Evolutionary conservation across 768 basidiomycete species (phyloP), one percentile per base, ranked within the genome.

Genomic region (Arthromyces matolae): DNA sequence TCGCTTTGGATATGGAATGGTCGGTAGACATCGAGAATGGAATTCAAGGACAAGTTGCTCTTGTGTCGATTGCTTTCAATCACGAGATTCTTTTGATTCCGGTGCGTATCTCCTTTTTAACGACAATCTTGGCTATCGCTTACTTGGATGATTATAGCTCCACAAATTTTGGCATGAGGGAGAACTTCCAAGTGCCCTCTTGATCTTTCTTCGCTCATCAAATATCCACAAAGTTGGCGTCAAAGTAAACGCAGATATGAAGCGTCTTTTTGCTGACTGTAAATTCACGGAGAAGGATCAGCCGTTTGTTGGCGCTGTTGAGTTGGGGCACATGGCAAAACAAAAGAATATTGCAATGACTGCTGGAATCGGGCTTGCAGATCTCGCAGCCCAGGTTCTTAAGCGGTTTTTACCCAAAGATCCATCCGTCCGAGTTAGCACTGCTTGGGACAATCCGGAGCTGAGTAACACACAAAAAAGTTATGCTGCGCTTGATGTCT

Each of bases 281-380:
- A 35, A 35, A 35, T 35, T 35, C 12, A 35, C 16, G 2, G 7
- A 8, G 16, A 1, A 19, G 10, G 34, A 35, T 18, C 34, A 35
- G 3, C 34, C 34, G 8, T 67, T 69, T 48, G 36, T 38, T 14
- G 64, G 64, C 19, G 60, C 37, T 8, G 18, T 68, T 33, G 60
- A 69, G 32, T 57, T 70, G 44, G 65, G 57, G 4, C 41, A 42
- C 2, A 42, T 59, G 37, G 64, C 66, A 3, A 69, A 69, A 41
- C 58, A 63, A 4, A 49, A 57, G 4, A 42, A 51, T 5, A 18
- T 61, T 8, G 40, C 57, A 1, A 29, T 43, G 1, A 51, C 47
- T 49, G 59, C 60, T 5, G 49, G 49, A 33, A 45, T 52, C 23
- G 44, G 66, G n/a, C 60, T 70, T 18, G 53, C 61, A 1, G 67